A percentile compares a stretch with the other conserved stretches of the same genome.
Evolutionary conservation across 176 grass and related monocot species (phyloP).

Genomic region (Oryza glumipatula): DNA sequence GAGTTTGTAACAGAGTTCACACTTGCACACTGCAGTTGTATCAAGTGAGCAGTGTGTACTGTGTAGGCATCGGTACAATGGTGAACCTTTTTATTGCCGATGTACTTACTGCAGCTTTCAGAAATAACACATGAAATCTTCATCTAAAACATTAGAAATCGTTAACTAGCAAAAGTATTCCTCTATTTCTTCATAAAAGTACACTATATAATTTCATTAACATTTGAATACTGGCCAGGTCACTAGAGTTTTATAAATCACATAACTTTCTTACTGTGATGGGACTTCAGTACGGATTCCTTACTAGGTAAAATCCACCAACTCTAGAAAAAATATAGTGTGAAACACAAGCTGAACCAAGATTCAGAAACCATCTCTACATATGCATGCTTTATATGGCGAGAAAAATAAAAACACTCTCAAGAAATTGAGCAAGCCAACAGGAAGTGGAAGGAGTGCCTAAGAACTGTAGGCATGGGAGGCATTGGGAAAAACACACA

Average conservation of each 20-base stretch:
- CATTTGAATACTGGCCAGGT: neutral
- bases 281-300: neutral
- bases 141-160: neutral
- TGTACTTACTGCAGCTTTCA: neutral
- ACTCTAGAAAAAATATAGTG: neutral
- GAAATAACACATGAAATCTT: neutral
- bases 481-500: neutral
- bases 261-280: neutral
- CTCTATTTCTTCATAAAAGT: neutral
- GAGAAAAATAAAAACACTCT: neutral
- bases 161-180: neutral
- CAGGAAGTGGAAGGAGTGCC: neutral
- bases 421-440: neutral
- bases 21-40: neutral
- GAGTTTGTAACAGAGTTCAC: neutral
- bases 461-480: slow-evolving; percentile 16
- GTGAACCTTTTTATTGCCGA: neutral
- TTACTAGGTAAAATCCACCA: neutral
- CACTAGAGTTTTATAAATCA: neutral
- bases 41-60: neutral
- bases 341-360: neutral
- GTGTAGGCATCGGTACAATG: neutral
- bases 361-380: neutral
- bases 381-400: neutral
- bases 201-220: neutral